Evolutionary conservation across 2,329 filamentous ascomycete species (phyloP).

Genomic region (Hirsutella thompsonii): DNA sequence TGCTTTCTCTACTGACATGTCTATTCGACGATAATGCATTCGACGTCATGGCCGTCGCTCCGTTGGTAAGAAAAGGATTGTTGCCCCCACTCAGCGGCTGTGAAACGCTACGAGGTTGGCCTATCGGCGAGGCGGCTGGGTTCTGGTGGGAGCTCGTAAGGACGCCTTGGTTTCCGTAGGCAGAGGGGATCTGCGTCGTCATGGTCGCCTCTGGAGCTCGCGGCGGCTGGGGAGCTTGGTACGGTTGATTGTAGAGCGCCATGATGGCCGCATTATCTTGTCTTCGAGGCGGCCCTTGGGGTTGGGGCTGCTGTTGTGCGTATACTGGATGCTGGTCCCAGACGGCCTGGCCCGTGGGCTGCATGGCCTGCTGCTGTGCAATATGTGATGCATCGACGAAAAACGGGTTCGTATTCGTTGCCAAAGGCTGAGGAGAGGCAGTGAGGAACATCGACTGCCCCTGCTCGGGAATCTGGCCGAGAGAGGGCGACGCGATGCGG

Average conservation of each 20-base stretch:
- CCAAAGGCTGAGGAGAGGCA: conserved; percentile 14
- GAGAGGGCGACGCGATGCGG: conserved; percentile 33
- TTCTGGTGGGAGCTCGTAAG: conserved; percentile 11
- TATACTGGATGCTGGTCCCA: conserved; percentile 10
- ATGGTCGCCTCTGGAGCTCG: conserved; percentile 15
- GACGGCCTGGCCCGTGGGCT: conserved; percentile 9
- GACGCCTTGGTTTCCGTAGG: conserved; percentile 15
- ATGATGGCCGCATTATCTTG: conserved; percentile 64
- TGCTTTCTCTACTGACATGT: conserved; percentile 53
- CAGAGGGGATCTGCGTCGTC: conserved; percentile 14
- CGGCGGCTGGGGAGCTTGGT: conserved; percentile 30
- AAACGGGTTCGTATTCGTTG: conserved; percentile 24
- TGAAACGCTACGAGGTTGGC: conserved; percentile 16
- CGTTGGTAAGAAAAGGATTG: conserved; percentile 43
- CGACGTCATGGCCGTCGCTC: conserved; percentile 13
- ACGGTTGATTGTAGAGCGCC: conserved; percentile 56
- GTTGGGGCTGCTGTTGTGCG: conserved; percentile 19
- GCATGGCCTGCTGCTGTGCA: conserved; percentile 12
- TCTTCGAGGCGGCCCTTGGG: conserved; percentile 25
- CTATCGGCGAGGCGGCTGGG: conserved; percentile 11
- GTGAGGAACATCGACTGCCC: conserved; percentile 29
- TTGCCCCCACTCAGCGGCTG: conserved; percentile 29
- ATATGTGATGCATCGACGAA: conserved; percentile 17
- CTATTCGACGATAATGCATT: conserved; percentile 28
- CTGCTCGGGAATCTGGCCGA: conserved; percentile 41